A percentile compares a stretch with the other conserved stretches of the same genome.
Conservation (phyloP, 179 eudicot species). For the Sideroxylon spinosum region DNA sequence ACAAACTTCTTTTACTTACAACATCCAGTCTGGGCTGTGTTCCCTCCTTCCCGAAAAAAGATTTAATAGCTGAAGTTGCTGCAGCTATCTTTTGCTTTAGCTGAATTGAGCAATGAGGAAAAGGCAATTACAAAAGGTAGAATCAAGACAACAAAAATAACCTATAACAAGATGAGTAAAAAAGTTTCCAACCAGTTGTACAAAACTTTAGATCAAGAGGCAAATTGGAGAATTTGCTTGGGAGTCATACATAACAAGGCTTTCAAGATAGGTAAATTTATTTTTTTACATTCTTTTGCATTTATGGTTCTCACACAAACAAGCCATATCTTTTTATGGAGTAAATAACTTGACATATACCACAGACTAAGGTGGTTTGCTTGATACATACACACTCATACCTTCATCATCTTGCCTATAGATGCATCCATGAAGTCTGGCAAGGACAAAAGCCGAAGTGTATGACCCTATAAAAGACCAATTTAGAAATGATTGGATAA, state of each 20-base stretch:
- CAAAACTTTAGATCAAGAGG: not conserved
- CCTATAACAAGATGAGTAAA: not conserved
- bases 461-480: conserved; percentile 55
- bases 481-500: not conserved
- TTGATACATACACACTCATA: not conserved
- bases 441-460: conserved; percentile 75
- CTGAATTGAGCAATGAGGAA: conserved; percentile 33
- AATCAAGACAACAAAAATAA: not conserved
- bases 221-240: not conserved
- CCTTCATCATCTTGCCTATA: conserved; percentile 76
- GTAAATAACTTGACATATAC: not conserved
- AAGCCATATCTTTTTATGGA: not conserved
- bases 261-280: not conserved
- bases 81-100: conserved; percentile 68
- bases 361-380: not conserved
- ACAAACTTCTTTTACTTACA: conserved; percentile 37
- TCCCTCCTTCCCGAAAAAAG: conserved; percentile 69
- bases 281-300: not conserved
- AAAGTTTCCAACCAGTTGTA: not conserved
- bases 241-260: not conserved
- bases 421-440: conserved; percentile 88
- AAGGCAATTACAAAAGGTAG: not conserved
- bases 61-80: conserved; percentile 83
- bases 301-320: not conserved
- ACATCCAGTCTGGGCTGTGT: conserved; percentile 34